Base-by-base conservation (phyloP, 345 rosid genomes). In the Luvunga scandens region DNA sequence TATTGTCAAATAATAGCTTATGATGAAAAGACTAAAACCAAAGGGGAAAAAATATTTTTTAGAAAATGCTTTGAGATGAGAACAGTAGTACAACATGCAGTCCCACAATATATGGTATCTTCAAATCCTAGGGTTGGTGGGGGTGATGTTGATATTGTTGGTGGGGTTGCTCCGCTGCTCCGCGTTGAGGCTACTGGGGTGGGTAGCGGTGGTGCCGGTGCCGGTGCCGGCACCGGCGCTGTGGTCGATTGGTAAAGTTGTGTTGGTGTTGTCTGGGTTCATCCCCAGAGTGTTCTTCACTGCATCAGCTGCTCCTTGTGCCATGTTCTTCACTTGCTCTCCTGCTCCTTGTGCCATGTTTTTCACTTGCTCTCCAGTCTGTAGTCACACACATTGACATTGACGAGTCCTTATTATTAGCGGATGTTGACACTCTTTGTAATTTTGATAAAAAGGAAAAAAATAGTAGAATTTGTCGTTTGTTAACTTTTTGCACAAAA, bases 291-390 rank as follows among this genome's bases (percentile, higher is more conserved):
- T 84, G 75, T 24, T 81, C 82, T 60, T 84, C 72, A 84, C 75
- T 28, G 78, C 84, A 28, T 85, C 94, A 59, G 85, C 83, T 14
- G 94, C 91, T 9, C 87, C 86, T 61, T 85, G 86, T 1, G 98
- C 91, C 85, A 82, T 81, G 71, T 83, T 82, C 87, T 73, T 93
- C 79, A 90, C 80, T 66, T 78, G 82, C 75, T 84, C 84, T 39
- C 84, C 80, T 6, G 86, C 76, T 73, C 77, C 77, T 27, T 61
- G 38, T 1, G 86, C 86, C 80, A 84, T 78, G 16, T 66, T n/a
- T 6, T 66, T 66, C 48, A 34, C 70, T 66, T 66, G 70, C 48
- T 66, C 27, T 56, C 81, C 81, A 12, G 80, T 78, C 82, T 83
- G 69, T 63, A 59, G 71, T n/a, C 48, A 55, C 45, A 13, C 50